Base-by-base conservation (phyloP, 1,139 yeast genomes). In the Waltiozyma sp. region DNA sequence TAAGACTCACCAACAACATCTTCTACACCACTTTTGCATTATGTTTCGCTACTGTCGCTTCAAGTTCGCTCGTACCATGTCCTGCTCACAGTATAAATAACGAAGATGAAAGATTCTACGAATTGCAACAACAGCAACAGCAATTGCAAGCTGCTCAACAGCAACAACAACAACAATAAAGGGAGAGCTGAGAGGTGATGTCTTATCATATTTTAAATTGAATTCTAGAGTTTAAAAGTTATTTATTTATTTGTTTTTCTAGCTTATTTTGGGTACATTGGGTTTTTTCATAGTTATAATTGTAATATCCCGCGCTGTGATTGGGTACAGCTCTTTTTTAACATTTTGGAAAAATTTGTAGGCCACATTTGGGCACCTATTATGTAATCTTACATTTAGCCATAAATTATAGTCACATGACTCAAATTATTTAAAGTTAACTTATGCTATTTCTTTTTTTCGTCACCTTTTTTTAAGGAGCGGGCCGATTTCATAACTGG, bases 1-100 rank as follows among this genome's bases (percentile, higher is more conserved):
- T 62, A 44, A 58, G 53, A 45, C 52, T 65, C 42, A 61, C 68
- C 6, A 63, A 65, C 48, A 61, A 59, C 43, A 45, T 65, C 38
- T 65, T 63, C 50, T 51, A 63, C 47, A 58, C 65, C 8, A 64
- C 69, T 6, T 65, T 65, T 46, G 60, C 66, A 2, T 63, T 64
- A 26, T 67, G 68, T 10, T 65, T 65, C 42, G 54, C 63, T 28
- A 62, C 68, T 6, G 70, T 66, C 18, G 68, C 69, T 2, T 53
- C 65, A 26, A 60, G 67, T 16, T 62, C 70, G 3, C 55, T 62
- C 24, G 52, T 65, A 38, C 70, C 69, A 34, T 65, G 70, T 49
- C 69, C 69, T 21, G 68, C 67, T 11, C 68, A 64, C 43, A 51
- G 66, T n/a, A 54, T 64, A 41, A 64, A 62, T 42, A 61, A 65